Evolutionary conservation across 371 early-diverging fungal species (phyloP).

Genomic region (Entomophthora muscae): DNA sequence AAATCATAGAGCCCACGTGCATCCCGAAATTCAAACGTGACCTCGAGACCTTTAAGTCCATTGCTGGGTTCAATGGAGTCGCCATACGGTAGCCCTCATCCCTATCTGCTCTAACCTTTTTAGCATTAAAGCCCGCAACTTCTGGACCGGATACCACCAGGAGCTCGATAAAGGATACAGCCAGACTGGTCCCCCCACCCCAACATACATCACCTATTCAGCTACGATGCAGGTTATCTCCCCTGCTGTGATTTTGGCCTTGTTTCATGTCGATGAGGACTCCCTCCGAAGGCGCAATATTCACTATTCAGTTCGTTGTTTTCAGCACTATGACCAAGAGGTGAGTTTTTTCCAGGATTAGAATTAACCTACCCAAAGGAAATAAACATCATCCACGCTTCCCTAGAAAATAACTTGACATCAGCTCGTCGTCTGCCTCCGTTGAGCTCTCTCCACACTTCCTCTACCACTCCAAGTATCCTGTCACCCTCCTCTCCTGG

Average conservation of each 20-base stretch:
- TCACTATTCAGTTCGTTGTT: background rate
- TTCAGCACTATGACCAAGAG: background rate
- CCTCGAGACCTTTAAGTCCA: background rate
- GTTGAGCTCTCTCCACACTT: background rate
- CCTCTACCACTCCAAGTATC: background rate
- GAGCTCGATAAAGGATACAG: background rate
- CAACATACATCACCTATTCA: background rate
- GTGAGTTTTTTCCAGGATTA: background rate
- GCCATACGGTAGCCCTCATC: background rate
- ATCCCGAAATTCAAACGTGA: background rate
- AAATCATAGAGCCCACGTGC: background rate
- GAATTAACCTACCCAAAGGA: background rate
- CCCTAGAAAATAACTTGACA: background rate
- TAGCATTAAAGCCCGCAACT: background rate
- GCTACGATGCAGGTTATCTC: background rate
- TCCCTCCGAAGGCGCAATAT: background rate
- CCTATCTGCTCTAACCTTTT: background rate
- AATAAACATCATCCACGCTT: background rate
- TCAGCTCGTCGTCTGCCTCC: background rate
- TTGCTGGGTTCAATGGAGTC: conserved; percentile 1
- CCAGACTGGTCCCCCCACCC: background rate
- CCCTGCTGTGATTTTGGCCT: background rate
- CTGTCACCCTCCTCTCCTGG: background rate
- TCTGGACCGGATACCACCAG: background rate
- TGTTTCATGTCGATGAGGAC: conserved; percentile 2